Evolutionary conservation across 768 basidiomycete species (phyloP).

Genomic region (Suillus cothurnatus): DNA sequence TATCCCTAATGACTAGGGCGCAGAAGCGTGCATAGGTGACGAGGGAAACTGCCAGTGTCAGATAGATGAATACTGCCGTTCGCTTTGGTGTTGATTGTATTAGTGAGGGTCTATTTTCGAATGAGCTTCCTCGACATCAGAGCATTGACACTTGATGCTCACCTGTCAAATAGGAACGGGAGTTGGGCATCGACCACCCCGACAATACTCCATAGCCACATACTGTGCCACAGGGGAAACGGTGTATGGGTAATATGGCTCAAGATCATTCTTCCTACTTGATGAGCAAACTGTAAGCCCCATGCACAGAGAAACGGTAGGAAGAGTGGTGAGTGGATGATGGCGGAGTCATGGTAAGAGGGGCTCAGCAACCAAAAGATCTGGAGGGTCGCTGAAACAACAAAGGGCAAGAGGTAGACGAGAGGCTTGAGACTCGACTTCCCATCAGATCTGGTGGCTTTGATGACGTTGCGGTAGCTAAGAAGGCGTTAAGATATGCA

Average conservation of each 20-base stretch:
- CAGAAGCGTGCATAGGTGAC: constrained; percentile 78
- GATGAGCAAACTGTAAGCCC: constrained; percentile 90
- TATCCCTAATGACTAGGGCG: constrained; percentile 79
- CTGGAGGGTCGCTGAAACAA: constrained; percentile 68
- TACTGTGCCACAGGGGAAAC: constrained; percentile 86
- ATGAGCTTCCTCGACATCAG: constrained; percentile 16
- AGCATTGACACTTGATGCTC: constrained; percentile 20
- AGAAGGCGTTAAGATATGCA: constrained; percentile 6
- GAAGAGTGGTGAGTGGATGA: constrained; percentile 77
- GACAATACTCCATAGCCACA: constrained; percentile 82
- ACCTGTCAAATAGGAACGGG: constrained; percentile 68
- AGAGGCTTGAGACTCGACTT: constrained; percentile 58
- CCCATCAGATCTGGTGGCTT: constrained; percentile 46
- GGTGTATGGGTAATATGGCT: constrained; percentile 84
- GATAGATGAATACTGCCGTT: constrained; percentile 71
- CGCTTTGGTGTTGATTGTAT: constrained; percentile 68
- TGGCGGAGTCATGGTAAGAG: constrained; percentile 55
- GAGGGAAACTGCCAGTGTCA: constrained; percentile 69
- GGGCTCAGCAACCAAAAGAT: constrained; percentile 82
- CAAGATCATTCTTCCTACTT: constrained; percentile 91
- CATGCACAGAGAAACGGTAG: constrained; percentile 90
- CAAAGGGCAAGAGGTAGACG: constrained; percentile 78
- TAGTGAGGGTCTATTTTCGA: constrained; percentile 54
- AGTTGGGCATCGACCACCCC: constrained; percentile 86
- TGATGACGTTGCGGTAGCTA: constrained; percentile 83